Base-by-base conservation (phyloP, 1,284 basidiomycete species). In the Pulveroboletus sp. region DNA sequence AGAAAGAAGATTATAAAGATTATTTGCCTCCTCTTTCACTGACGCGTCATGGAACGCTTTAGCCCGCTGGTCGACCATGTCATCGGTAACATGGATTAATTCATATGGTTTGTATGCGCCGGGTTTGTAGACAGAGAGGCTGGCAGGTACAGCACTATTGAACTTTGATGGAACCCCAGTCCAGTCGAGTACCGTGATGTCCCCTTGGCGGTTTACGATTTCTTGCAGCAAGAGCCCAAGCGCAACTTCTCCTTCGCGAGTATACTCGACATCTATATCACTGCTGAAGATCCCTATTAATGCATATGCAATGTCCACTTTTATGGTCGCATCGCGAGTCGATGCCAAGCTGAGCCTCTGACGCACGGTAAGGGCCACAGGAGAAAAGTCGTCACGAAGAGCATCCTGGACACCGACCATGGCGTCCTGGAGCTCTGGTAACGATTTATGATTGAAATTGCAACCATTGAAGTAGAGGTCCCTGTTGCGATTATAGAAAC, bases 141-240 rank as follows among this genome's bases (percentile, higher is more conserved):
- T 7, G 9, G 42, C 26, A 7, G 54, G 54, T 22, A 55, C 26
- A 28, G 35, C 44, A 6, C 49, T 61, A 24, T 61, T 45, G 46
- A 61, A 61, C 35, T 49, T 9, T 14, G 59, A 61, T 5, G 59
- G 35, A 28, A 17, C 48, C 46, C 59, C 59, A 15, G 33, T 20
- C 59, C 59, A 61, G 31, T 62, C 59, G 3, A 61, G 48, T 26
- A 58, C 53, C 11, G 58, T 43, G 20, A 20, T 29, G 26, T 56
- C 59, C 9, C 53, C 15, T 36, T 54, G n/a, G 24, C 44, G 58
- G 22, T 49, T 20, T 15, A 61, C 25, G 20, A 60, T 44, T 10
- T 57, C 59, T 20, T 60, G 52, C 47, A 60, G 36, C 17, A 60
- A 48, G 4, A 47, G 58, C 11, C 58, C 58, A 1, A 60, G 44